These are phyloP conservation scores for Aspergillus ostianus DNA, from an alignment of 495 filamentous ascomycete species.

Conservation along the genomic window DNA sequence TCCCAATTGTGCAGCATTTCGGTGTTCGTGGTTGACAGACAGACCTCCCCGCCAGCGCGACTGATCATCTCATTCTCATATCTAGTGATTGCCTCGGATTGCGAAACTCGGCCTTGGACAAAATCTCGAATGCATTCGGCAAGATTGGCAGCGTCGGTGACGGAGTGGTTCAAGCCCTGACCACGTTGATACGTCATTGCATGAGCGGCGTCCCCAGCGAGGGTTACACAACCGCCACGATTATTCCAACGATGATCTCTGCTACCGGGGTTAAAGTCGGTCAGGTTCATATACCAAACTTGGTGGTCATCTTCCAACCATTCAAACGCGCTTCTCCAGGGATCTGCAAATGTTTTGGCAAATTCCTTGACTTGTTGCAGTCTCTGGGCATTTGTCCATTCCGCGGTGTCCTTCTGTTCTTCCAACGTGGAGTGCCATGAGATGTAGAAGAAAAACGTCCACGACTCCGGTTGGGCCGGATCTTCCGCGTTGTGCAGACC, in stretches of 20 bases:
- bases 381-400: conserved; percentile 17
- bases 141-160: conserved; percentile 45
- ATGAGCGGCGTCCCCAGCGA: conserved; percentile 53
- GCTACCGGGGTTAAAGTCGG: conserved; percentile 21
- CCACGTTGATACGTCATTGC: conserved; percentile 49
- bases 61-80: conserved; percentile 52
- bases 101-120: conserved; percentile 8
- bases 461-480: conserved; percentile 39
- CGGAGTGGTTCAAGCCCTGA: conserved; percentile 49
- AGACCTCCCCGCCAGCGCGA: conserved; percentile 46
- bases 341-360: conserved; percentile 16
- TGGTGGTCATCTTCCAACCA: conserved; percentile 24
- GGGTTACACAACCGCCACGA: conserved; percentile 39
- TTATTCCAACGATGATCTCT: conserved; percentile 31
- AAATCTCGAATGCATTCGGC: conserved; percentile 32
- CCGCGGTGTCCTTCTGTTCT: conserved; percentile 26
- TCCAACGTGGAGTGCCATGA: conserved; percentile 31
- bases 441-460: conserved; percentile 40
- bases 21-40: conserved; percentile 36
- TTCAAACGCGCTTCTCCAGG: conserved; percentile 21
- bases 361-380: conserved; percentile 24
- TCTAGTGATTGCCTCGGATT: conserved; percentile 23
- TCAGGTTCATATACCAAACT: conserved; percentile 30
- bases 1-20: conserved; percentile 47
- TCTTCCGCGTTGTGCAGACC: conserved; percentile 40